These are phyloP conservation scores for Delonix regia DNA, from an alignment of 306 rosid genomes.

Conservation along the genomic window DNA sequence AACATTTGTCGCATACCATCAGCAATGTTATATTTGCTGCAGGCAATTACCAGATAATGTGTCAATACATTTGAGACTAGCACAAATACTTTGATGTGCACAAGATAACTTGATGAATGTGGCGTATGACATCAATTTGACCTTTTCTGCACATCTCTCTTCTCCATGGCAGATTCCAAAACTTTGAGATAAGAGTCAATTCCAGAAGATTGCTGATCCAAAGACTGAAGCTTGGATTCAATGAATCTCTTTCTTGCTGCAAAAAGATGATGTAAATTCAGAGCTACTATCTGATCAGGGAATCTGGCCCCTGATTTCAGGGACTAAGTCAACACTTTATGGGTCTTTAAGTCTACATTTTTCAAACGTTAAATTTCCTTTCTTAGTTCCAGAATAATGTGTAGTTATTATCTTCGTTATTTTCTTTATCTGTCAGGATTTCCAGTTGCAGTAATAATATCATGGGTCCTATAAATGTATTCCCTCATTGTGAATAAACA, in stretches of 20 bases:
- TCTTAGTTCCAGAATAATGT: no score
- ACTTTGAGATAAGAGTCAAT: constrained; percentile 65
- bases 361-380: no score
- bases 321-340: no score
- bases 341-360: no score
- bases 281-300: no score
- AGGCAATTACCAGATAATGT: constrained; percentile 44
- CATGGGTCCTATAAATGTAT: no score
- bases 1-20: constrained; percentile 96
- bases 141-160: constrained; percentile 81
- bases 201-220: constrained; percentile 66
- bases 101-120: constrained; percentile 28
- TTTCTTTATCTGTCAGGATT: no score
- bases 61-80: constrained; percentile 38
- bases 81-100: constrained; percentile 17
- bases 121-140: constrained; percentile 36
- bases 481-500: no score
- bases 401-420: no score
- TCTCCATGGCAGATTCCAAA: constrained; percentile 81
- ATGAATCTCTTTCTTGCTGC: constrained; percentile 89
- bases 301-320: no score
- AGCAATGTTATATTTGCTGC: constrained; percentile 84
- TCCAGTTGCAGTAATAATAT: no score
- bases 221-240: constrained; percentile 73
- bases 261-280: constrained; percentile 28